phyloP scores from a whole-genome alignment of 2,329 filamentous ascomycete genomes.

The Cryphonectria nitschkei region DNA sequence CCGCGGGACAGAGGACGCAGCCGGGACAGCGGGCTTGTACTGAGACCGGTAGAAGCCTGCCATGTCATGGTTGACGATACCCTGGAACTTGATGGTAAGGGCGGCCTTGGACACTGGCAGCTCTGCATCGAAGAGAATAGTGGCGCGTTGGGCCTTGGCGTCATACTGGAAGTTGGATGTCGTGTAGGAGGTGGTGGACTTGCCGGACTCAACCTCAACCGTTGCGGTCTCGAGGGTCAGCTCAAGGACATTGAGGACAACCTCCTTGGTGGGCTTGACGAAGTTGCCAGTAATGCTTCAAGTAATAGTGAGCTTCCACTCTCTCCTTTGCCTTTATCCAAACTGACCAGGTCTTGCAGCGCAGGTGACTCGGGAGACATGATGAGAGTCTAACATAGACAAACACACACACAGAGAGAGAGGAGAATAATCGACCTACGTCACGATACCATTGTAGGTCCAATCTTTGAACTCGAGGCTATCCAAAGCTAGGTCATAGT shows the following conservation, averaged over 20 bases:
- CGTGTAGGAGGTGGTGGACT: conserved; percentile 60
- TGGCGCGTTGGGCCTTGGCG: conserved; percentile 80
- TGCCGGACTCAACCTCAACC: conserved; percentile 60
- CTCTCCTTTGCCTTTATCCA: not conserved
- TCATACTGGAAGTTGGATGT: conserved; percentile 77
- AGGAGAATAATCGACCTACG: conserved; percentile 43
- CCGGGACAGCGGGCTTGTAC: conserved; percentile 79
- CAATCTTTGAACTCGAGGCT: conserved; percentile 76
- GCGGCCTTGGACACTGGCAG: conserved; percentile 70
- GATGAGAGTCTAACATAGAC: not conserved
- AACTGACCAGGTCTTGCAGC: not conserved
- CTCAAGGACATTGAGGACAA: conserved; percentile 84
- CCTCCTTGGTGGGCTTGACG: conserved; percentile 70
- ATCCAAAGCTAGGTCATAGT: conserved; percentile 83
- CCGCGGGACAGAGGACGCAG: conserved; percentile 76
- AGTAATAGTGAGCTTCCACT: conserved; percentile 10
- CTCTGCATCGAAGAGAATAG: conserved; percentile 72
- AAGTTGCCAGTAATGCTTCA: conserved; percentile 74
- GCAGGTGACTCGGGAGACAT: not conserved
- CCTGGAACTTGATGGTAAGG: conserved; percentile 67
- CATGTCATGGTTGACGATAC: conserved; percentile 90
- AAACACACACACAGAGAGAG: not conserved
- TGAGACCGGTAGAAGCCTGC: conserved; percentile 87
- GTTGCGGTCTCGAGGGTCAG: conserved; percentile 73
- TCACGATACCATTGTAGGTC: conserved; percentile 82